Base-by-base conservation (phyloP, 495 filamentous ascomycete genomes). In the Talaromyces proteolyticus region DNA sequence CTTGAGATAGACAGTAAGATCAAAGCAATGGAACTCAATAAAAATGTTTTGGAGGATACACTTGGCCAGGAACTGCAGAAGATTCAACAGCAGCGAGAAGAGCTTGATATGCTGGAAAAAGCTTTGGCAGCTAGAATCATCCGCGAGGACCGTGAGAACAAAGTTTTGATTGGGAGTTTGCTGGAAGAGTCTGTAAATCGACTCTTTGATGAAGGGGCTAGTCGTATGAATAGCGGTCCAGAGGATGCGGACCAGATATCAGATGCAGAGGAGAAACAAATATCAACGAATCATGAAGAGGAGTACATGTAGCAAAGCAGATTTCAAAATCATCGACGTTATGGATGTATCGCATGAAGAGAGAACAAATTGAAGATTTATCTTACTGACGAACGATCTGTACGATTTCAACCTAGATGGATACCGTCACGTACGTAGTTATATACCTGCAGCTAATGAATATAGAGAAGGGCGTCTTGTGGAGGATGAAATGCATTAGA, bases 11-110 rank as follows among this genome's bases (percentile, higher is more conserved):
- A 62, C 16, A 57, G 46, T 29, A 62, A 63, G 44, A 66, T 67
- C 38, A 60, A 62, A 50, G 57, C 57, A 39, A 69, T 69, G 63
- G 65, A 72, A 49, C 50, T 70, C 11, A 67, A 64, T 39, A 70
- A 70, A 54, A 67, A 68, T 52, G 59, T 55, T 40, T 44, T 72
- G n/a, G 65, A 67, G 49, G 60, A 61, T 37, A 53, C 51, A 38
- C 49, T 60, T n/a, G 47, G 44, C 29, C 53, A 54, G 20, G 54
- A 61, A 17, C 56, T 69, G 42, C 47, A 56, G 23, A 57, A 57
- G 16, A 66, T 69, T 47, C 47, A 51, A 34, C 51, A 57, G 25
- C 57, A 60, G 49, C 53, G 60, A 43, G 57, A 58, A 34, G 64
- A 66, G 48, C 52, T 72, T 25, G 57, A 64, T 44, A 54, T 52